Evolutionary conservation across 2,329 filamentous ascomycete genomes (phyloP).

Genomic region (Colletotrichum zoysiae): DNA sequence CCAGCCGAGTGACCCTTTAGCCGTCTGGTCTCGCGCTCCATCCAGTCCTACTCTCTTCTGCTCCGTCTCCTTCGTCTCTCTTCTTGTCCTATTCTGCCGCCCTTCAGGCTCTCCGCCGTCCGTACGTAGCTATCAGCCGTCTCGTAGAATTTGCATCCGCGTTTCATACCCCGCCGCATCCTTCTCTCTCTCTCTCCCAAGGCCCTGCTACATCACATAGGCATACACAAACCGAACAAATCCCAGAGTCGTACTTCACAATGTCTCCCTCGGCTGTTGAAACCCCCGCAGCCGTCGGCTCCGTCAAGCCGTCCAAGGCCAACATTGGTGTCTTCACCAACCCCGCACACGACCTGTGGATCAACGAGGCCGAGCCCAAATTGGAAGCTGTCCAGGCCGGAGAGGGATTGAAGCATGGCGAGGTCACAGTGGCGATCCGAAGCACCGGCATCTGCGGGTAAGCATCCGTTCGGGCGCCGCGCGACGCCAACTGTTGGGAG

Average conservation of each 20-base stretch:
- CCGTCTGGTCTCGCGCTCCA: conserved; percentile 11
- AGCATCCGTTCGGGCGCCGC: conserved; percentile 40
- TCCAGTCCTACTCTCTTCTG: conserved; percentile 8
- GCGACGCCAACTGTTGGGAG: background rate
- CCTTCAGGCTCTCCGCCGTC: conserved; percentile 1
- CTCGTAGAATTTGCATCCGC: conserved; percentile 20
- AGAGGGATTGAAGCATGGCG: conserved; percentile 78
- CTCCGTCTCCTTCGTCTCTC: conserved; percentile 20
- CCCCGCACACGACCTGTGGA: conserved; percentile 91
- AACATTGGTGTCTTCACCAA: conserved; percentile 99
- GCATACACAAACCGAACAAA: background rate
- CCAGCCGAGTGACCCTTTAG: conserved; percentile 13
- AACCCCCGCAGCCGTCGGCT: conserved; percentile 41
- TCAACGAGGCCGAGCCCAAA: conserved; percentile 81
- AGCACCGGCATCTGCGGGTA: conserved; percentile 97
- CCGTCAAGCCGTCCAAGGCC: conserved; percentile 71
- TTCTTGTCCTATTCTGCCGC: background rate
- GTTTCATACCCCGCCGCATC: conserved; percentile 22
- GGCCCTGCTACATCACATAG: conserved; percentile 12
- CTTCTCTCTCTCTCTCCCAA: background rate
- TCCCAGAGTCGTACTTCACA: conserved; percentile 26
- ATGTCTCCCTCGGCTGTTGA: conserved; percentile 55
- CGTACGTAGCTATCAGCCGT: conserved; percentile 3
- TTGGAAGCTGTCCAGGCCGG: conserved; percentile 79
- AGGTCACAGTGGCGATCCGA: conserved; percentile 90